These are phyloP conservation scores for Boletus pseudopeckii DNA, from an alignment of 768 basidiomycete genomes.

Conservation along the genomic window DNA sequence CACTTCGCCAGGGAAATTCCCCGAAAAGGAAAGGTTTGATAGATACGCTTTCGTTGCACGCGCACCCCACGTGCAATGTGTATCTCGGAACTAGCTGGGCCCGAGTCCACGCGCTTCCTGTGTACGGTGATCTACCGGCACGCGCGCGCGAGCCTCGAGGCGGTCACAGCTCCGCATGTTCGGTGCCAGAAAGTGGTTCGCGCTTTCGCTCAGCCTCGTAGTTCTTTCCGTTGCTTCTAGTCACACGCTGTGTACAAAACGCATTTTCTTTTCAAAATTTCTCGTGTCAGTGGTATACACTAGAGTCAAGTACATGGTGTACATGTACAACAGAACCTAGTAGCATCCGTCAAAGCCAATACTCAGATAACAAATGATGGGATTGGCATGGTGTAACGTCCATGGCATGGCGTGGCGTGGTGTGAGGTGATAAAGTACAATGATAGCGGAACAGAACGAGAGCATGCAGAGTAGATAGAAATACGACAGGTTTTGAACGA, in stretches of 20 bases:
- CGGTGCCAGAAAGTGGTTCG: too few species aligned
- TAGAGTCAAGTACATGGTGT: neutral
- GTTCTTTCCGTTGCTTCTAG: too few species aligned
- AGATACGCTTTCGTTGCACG: too few species aligned
- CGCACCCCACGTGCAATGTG: neutral
- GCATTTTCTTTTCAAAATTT: neutral
- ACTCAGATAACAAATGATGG: neutral
- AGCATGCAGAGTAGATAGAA: neutral
- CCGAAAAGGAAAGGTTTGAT: neutral
- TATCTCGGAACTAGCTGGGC: neutral
- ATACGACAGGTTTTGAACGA: neutral
- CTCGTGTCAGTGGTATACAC: slow-evolving; percentile 1
- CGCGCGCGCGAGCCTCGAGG: too few species aligned
- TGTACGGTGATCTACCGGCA: too few species aligned
- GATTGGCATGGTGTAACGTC: slow-evolving; percentile 14
- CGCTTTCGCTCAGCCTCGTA: too few species aligned
- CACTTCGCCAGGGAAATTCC: neutral
- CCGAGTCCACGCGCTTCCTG: neutral
- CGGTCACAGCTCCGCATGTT: too few species aligned
- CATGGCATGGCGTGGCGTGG: slow-evolving; percentile 7
- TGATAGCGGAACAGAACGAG: slow-evolving; percentile 6
- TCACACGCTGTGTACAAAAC: neutral
- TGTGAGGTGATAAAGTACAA: slow-evolving; percentile 11
- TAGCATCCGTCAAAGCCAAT: slow-evolving; percentile 4
- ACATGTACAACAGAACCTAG: slow-evolving; percentile 2